Percentiles rank a stretch among this genome's conserved stretches.
Evolutionary conservation across 768 basidiomycete species (phyloP).

Genomic region (Aureoboletus auriporus): DNA sequence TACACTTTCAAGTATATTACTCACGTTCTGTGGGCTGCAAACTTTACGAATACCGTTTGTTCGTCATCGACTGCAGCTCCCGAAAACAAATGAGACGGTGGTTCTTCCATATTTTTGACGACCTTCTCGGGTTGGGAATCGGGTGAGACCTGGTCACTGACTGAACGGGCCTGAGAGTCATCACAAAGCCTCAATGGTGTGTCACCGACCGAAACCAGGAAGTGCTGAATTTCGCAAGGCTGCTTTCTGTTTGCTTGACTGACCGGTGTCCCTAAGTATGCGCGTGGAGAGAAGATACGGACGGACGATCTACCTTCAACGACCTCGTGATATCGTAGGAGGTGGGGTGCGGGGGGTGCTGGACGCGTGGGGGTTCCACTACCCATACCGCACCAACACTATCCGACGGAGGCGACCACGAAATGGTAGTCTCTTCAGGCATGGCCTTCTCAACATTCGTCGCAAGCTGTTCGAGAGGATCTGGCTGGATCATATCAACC

Average conservation of each 20-base stretch:
- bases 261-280: background rate
- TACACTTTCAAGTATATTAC: background rate
- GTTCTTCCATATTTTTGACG: background rate
- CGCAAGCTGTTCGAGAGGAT: no score
- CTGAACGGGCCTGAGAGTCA: constrained; percentile 9
- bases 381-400: no score
- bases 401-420: no score
- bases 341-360: no score
- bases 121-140: constrained; percentile 3
- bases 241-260: constrained; percentile 6
- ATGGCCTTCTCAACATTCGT: no score
- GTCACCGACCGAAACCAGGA: constrained; percentile 9
- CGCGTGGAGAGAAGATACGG: background rate
- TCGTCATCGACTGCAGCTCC: background rate
- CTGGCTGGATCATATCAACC: no score
- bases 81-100: no score
- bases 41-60: constrained; percentile 3
- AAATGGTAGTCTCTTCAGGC: no score
- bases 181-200: background rate
- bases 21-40: constrained; percentile 11
- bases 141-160: background rate
- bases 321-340: no score
- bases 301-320: constrained; percentile 2
- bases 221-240: background rate
- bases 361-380: no score